Evolutionary conservation across 495 filamentous ascomycete species (phyloP), one percentile per base, ranked within the genome.

Genomic region (Penicillium malachiteum): DNA sequence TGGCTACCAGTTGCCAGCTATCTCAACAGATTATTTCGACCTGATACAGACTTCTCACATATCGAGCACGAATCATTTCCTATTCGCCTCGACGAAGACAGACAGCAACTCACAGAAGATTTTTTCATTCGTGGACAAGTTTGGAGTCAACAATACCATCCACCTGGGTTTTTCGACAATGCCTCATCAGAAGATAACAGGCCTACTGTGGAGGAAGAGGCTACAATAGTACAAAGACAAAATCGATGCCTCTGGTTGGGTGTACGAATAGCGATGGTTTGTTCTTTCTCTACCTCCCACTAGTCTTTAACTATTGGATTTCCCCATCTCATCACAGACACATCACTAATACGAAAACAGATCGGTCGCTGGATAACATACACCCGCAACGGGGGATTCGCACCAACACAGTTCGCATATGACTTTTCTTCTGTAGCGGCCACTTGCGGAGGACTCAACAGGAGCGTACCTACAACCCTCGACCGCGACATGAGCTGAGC

Each of bases 91-190:
- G 75, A 84, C 3, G 79, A 84, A 40, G 79, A 74, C 12, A 73
- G 63, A 7, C 74, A 81, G n/a, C 90, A 90, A 5, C 66, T 96
- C 0, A 86, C 90, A 0, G 94, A 97, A 57, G 94, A 98, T 58
- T 96, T 84, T 55, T 75, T 85, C 0, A 83, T 96, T 51, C 81
- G 87, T 5, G 94, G 92, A 0, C 80, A 92, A 16, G 63, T 86
- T 3, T 96, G 87, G 84, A 82, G 81, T 4, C 78, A 84, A 40
- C 64, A 71, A 9, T 89, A 91, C 53, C 94, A 85, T 51, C 89
- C 90, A 0, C 57, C 73, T 0, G 66, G 73, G 2, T 96, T 87
- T 78, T 96, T 96, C 62, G 66, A 77, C 3, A 79, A 81, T 48
- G 81, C 84, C 12, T 81, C 81, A 56, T 79, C 87, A 6, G 90